Percentiles rank a stretch among this genome's conserved stretches.
These are phyloP conservation scores for Spathaspora jeffriesii DNA, from an alignment of 1,139 yeast genomes.

Conservation along the genomic window DNA sequence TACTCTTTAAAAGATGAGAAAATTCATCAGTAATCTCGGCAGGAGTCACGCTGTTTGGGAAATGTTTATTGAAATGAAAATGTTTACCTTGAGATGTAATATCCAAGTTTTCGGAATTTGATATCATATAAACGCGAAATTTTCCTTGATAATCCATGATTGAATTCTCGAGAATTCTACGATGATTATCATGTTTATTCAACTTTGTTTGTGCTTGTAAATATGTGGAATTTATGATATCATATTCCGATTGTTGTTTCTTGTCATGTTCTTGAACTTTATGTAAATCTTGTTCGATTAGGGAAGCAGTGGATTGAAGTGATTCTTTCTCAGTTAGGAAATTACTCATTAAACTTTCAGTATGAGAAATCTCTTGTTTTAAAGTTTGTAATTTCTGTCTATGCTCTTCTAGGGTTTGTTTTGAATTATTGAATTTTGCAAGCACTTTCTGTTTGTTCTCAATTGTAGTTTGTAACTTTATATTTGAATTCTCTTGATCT, in stretches of 20 bases:
- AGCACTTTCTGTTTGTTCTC: background rate
- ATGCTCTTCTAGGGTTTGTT: background rate
- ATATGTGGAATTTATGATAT: background rate
- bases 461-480: background rate
- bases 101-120: background rate
- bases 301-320: background rate
- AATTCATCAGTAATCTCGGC: constrained; percentile 20
- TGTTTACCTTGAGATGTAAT: background rate
- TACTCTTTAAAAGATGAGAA: constrained; percentile 18
- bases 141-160: constrained; percentile 49
- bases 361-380: background rate
- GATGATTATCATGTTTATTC: constrained; percentile 23
- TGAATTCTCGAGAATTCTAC: constrained; percentile 51
- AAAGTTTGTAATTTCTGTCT: background rate
- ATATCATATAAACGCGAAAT: constrained; percentile 30
- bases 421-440: background rate
- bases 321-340: background rate
- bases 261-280: constrained; percentile 5
- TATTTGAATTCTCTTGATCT: background rate
- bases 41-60: constrained; percentile 11
- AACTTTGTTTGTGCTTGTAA: constrained; percentile 16
- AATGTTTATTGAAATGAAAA: constrained; percentile 21
- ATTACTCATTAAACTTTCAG: constrained; percentile 1
- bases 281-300: background rate
- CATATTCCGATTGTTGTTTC: constrained; percentile 9